Evolutionary conservation across 495 filamentous ascomycete species (phyloP).

Genomic region (Xylaria scruposa): DNA sequence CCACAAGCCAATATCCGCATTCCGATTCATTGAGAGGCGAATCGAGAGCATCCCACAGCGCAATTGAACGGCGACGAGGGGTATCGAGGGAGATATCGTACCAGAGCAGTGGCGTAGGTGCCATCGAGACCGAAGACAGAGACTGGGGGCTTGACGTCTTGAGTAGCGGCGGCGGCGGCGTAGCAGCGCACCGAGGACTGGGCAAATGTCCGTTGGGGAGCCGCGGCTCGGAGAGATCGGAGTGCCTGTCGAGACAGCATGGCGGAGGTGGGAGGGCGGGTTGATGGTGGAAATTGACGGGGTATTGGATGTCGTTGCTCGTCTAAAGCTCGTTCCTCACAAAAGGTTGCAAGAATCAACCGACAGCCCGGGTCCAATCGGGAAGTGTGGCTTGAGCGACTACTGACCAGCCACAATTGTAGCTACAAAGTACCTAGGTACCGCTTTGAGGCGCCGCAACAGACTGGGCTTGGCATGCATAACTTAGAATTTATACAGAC

Average conservation of each 20-base stretch:
- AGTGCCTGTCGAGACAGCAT: constrained; percentile 70
- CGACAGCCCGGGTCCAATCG: constrained; percentile 33
- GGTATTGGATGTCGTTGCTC: constrained; percentile 30
- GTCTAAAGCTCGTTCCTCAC: constrained; percentile 26
- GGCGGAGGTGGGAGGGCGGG: constrained; percentile 39
- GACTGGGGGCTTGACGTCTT: constrained; percentile 81
- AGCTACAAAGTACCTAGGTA: too few relatives aligned
- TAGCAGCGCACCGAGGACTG: constrained; percentile 65
- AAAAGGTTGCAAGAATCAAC: constrained; percentile 41
- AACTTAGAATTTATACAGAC: too few relatives aligned
- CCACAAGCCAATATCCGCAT: background rate
- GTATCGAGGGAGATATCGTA: constrained; percentile 56
- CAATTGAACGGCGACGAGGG: constrained; percentile 35
- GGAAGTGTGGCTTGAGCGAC: constrained; percentile 24
- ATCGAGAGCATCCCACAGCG: background rate
- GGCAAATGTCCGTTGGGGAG: constrained; percentile 54
- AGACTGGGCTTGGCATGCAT: too few relatives aligned
- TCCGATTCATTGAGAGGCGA: background rate
- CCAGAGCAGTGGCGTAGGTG: constrained; percentile 97
- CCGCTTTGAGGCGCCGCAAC: too few relatives aligned
- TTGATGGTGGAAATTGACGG: constrained; percentile 40
- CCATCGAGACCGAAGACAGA: constrained; percentile 94
- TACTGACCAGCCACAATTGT: constrained; percentile 36
- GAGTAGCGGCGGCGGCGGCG: constrained; percentile 68
- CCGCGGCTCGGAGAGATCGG: constrained; percentile 63